Evolutionary conservation across 495 filamentous ascomycete genomes (phyloP).

Genomic region (Aspergillus sparsus): DNA sequence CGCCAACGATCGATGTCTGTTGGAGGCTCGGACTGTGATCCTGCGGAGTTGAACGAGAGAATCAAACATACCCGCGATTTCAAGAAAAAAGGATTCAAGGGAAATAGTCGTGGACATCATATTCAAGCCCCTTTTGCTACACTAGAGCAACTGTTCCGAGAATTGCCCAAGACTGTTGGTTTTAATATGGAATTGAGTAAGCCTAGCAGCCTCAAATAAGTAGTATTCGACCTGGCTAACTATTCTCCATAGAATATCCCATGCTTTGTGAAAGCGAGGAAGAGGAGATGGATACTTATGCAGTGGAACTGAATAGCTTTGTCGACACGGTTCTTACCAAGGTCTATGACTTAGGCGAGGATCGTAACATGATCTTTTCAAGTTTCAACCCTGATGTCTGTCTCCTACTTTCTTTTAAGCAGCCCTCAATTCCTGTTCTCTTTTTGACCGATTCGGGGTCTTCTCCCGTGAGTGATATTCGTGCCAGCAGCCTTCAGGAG

Average conservation of each 20-base stretch:
- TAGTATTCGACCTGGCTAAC: conserved; percentile 32
- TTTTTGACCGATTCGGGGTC: conserved; percentile 90
- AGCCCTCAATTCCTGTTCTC: conserved; percentile 89
- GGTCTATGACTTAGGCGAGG: conserved; percentile 74
- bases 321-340: conserved; percentile 88
- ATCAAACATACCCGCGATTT: conserved; percentile 98
- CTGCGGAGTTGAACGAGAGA: conserved; percentile 72
- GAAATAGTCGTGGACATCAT: conserved; percentile 86
- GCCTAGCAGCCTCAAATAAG: conserved; percentile 31
- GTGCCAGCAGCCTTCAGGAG: conserved; percentile 92
- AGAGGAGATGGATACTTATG: conserved; percentile 96
- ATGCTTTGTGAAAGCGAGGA: conserved; percentile 94
- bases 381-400: conserved; percentile 98
- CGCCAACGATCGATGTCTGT: conserved; percentile 60
- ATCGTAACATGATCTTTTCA: conserved; percentile 89
- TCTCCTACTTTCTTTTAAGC: conserved; percentile 90
- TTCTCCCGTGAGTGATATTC: conserved; percentile 75
- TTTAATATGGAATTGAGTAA: conserved; percentile 98
- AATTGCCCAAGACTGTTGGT: conserved; percentile 75
- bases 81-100: conserved; percentile 92
- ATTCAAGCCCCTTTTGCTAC: conserved; percentile 96
- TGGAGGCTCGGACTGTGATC: conserved; percentile 52
- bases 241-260: conserved; percentile 69
- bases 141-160: conserved; percentile 85
- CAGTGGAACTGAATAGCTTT: conserved; percentile 95